Base-by-base conservation (phyloP, 441 rosid species). In the Syzygium syzygioides region DNA sequence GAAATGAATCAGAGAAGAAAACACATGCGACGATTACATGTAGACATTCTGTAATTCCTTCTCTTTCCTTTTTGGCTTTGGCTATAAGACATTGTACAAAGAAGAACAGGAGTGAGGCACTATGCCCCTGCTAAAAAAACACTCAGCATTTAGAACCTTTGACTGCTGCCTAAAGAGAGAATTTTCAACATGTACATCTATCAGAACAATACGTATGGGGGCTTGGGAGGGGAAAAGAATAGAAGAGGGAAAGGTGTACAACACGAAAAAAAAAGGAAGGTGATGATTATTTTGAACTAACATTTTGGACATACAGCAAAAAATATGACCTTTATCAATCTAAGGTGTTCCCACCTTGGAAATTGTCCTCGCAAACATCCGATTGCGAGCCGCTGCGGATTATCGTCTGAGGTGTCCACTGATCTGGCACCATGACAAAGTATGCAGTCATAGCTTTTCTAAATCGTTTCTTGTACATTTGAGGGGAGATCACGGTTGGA, bases 401-500 rank as follows among this genome's bases (percentile, higher is more conserved):
- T 23, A 88, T 85, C 14, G 26, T 60, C 7, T 57, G 90, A 9
- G 88, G 87, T 5, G 83, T 76, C 90, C 90, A 89, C 80, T 88
- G 89, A 54, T 89, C 90, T 15, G 90, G 90, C 23, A 89, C 90
- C 90, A 89, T 89, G 41, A 89, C 55, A 54, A 89, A 89, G 80
- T 89, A 89, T 13, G 80, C 55, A 17, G 88, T 89, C 90, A 89
- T 89, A 55, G 90, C 90, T 62, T 89, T 86, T 79, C 90, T 86
- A 48, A 89, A 89, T 53, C 88, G 48, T 66, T 86, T 89, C 86
- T 89, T 89, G 84, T 89, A 89, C 86, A 86, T 86, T 86, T 86
- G 88, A 53, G 90, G 90, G 9, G 90, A 86, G 32, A 89, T 87
- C 83, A 89, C 88, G 12, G 88, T 89, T 2, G 90, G 90, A 26